Base-by-base conservation (phyloP, 78 protist genomes). In the Dictyostelium capitatum region DNA sequence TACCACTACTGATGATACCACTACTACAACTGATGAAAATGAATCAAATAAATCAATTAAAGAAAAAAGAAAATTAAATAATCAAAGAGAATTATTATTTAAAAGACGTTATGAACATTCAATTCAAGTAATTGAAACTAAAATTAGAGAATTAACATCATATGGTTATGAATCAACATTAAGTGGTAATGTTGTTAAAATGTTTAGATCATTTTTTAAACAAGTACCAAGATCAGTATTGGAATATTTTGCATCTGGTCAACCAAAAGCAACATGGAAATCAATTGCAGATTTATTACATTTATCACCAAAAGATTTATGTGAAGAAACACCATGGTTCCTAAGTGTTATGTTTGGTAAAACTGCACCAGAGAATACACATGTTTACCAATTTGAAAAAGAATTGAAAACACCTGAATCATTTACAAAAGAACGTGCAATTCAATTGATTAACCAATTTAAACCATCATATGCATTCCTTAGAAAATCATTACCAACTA, bases 211-310 rank as follows among this genome's bases (percentile, higher is more conserved):
- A 7, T 90, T 77, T 65, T 72, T 90, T 48, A 79, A 81, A 43
- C 64, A 84, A 14, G 73, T 90, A 23, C 28, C 80, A 6, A 30
- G 17, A 56, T 30, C 57, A 37, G 77, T 85, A 15, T 32, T 90
- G 19, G 83, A 80, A 23, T 92, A 65, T 43, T 92, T 83, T 83
- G 90, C 96, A 17, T 41, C 83, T 17, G 90, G 90, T 59, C 90
- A 83, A 48, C 91, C 96, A 41, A 92, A 92, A 74, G 59, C 83
- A 0, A 82, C 96, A 46, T 92, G 90, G 90, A 92, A 37, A 43
- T 74, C 74, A 30, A 51, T 92, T 51, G 69, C 80, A 4, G 83
- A 92, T 17, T 53, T 92, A 14, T 47, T 92, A 15, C 96, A 92
- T 73, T 78, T 92, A 54, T n/a, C 79, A 12, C 90, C 90, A 53